These are phyloP conservation scores for Kondoa malvinella DNA, from an alignment of 768 basidiomycete genomes.

Conservation along the genomic window DNA sequence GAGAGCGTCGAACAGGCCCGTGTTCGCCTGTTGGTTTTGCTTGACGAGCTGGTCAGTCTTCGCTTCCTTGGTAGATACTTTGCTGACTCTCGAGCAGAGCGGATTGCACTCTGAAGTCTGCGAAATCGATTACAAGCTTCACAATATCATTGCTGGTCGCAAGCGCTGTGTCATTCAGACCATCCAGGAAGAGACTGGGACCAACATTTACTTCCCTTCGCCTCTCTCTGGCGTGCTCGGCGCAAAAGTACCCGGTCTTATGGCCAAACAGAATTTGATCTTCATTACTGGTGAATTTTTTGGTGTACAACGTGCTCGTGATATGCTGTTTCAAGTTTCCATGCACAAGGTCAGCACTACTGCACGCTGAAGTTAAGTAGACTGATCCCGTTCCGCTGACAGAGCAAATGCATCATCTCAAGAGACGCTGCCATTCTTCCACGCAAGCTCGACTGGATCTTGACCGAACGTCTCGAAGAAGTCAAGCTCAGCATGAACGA, in stretches of 20 bases:
- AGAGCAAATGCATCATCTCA: constrained; percentile 81
- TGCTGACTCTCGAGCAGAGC: constrained; percentile 40
- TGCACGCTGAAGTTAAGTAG: constrained; percentile 22
- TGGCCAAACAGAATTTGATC: constrained; percentile 50
- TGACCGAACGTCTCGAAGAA: constrained; percentile 88
- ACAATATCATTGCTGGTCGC: constrained; percentile 74
- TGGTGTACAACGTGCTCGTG: constrained; percentile 79
- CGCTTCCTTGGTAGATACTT: not conserved
- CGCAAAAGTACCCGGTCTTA: constrained; percentile 38
- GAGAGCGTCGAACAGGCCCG: constrained; percentile 83
- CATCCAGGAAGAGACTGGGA: constrained; percentile 92
- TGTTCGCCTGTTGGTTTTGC: constrained; percentile 74
- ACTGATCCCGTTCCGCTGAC: not conserved
- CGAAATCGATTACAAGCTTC: constrained; percentile 89
- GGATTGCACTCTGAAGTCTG: constrained; percentile 77
- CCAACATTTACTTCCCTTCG: constrained; percentile 88
- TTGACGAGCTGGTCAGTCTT: constrained; percentile 72
- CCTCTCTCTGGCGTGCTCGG: constrained; percentile 72
- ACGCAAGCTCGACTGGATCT: constrained; percentile 95
- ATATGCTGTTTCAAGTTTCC: constrained; percentile 82
- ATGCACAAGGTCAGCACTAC: constrained; percentile 50
- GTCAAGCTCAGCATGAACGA: constrained; percentile 83
- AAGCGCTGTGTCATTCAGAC: constrained; percentile 72
- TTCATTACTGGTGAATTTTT: constrained; percentile 99
- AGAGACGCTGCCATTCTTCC: constrained; percentile 85